A percentile compares a stretch with the other conserved stretches of the same genome.
Evolutionary conservation across 1,284 basidiomycete genomes (phyloP).

Genomic region (Rhodotorula sp.): DNA sequence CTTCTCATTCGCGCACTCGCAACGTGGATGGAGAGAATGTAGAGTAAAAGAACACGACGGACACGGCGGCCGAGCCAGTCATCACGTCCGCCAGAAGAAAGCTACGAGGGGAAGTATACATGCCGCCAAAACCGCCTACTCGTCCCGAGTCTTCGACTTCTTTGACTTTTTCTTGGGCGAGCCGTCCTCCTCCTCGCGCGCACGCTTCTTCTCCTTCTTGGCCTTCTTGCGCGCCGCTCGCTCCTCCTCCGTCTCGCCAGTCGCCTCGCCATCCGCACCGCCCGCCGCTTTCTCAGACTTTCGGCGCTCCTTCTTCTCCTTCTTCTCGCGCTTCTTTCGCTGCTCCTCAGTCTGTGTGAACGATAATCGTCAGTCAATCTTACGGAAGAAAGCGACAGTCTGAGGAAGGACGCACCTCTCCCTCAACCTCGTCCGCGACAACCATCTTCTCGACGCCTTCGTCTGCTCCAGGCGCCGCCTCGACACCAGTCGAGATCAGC

Average conservation of each 20-base stretch:
- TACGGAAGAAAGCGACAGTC: too few species aligned
- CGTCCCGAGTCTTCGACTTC: constrained; percentile 7
- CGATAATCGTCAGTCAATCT: constrained; percentile 55
- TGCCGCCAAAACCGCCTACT: not conserved
- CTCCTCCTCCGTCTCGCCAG: not conserved
- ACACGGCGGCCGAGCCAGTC: not conserved
- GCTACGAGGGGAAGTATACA: not conserved
- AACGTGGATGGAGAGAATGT: too few species aligned
- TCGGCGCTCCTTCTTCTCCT: constrained; percentile 58
- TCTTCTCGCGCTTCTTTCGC: constrained; percentile 51
- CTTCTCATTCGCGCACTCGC: not conserved
- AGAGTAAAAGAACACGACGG: not conserved
- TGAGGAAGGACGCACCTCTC: too few species aligned
- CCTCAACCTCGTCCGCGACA: too few species aligned
- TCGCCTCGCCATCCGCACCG: constrained; percentile 48
- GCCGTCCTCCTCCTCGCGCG: constrained; percentile 23
- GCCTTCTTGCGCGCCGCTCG: not conserved
- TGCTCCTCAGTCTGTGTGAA: constrained; percentile 61
- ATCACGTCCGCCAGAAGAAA: not conserved
- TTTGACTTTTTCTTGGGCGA: constrained; percentile 16
- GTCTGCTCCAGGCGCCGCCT: constrained; percentile 17
- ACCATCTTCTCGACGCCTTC: constrained; percentile 51
- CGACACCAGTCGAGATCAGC: constrained; percentile 62
- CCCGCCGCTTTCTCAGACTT: constrained; percentile 28
- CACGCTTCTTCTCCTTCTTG: constrained; percentile 46